Conservation (phyloP, 192 early-diverging fungal genomes). For the Backusella morwellensis region DNA sequence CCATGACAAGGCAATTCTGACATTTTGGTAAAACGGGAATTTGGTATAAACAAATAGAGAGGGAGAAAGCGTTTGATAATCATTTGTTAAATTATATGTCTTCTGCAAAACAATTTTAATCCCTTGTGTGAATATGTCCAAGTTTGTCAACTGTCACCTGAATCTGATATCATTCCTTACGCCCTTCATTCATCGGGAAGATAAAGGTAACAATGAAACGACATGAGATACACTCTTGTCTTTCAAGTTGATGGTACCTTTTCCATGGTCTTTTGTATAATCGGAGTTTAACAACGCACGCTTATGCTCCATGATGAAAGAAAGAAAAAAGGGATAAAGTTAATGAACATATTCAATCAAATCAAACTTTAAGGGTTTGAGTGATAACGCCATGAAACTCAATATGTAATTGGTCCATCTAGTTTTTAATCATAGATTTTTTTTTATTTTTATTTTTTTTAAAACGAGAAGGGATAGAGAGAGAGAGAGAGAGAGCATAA, state of each 20-base stretch:
- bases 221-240: no score
- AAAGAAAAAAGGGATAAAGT: not conserved
- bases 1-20: not conserved
- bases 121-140: not conserved
- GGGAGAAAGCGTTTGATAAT: no score
- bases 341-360: not conserved
- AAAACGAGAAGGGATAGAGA: not conserved
- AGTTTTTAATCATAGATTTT: not conserved
- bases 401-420: not conserved
- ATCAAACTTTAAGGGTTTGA: not conserved
- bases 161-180: not conserved
- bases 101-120: not conserved
- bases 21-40: not conserved
- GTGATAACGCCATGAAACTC: not conserved
- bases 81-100: not conserved
- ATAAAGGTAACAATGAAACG: no score
- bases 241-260: no score
- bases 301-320: not conserved
- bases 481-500: not conserved
- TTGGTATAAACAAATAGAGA: no score
- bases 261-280: no score
- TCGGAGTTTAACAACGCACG: not conserved
- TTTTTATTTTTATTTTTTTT: slow-evolving; percentile 1
- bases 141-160: not conserved
- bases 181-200: not conserved